These are phyloP conservation scores for Talaromyces trachyspermus DNA, from an alignment of 495 filamentous ascomycete species.

Conservation along the genomic window DNA sequence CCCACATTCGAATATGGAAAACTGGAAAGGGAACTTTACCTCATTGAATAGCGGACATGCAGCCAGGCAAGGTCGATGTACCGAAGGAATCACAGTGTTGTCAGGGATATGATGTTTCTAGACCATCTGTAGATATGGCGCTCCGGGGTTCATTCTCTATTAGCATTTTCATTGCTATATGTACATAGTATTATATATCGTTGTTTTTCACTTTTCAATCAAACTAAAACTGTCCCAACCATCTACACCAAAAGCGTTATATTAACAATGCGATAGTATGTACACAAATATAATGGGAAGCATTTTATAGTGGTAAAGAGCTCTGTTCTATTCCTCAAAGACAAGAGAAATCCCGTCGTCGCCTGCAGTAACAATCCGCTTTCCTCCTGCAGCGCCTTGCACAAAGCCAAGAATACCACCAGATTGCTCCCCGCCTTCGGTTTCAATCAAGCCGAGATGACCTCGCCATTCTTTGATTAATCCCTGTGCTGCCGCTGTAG, in stretches of 20 bases:
- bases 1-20: not conserved
- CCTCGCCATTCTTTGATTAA: constrained; percentile 75
- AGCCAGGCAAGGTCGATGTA: no score
- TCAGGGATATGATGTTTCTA: constrained; percentile 2
- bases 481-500: constrained; percentile 52
- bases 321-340: constrained; percentile 47
- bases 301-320: no score
- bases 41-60: no score
- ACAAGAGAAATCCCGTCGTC: constrained; percentile 73
- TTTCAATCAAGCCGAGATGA: constrained; percentile 71
- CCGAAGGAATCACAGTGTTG: not conserved
- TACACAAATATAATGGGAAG: not conserved
- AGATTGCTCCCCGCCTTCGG: constrained; percentile 43
- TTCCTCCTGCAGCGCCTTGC: constrained; percentile 56
- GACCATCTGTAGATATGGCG: constrained; percentile 8
- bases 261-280: not conserved
- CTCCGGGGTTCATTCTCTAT: constrained; percentile 5
- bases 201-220: not conserved
- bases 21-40: no score
- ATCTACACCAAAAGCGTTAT: no score
- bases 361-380: constrained; percentile 74
- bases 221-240: not conserved
- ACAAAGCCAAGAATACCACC: constrained; percentile 88
- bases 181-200: constrained; percentile 8
- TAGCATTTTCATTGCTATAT: constrained; percentile 4